A percentile compares a stretch with the other conserved stretches of the same genome.
These are phyloP conservation scores for Dendrobium huoshanense DNA, from an alignment of 106 monocot species.

Conservation along the genomic window DNA sequence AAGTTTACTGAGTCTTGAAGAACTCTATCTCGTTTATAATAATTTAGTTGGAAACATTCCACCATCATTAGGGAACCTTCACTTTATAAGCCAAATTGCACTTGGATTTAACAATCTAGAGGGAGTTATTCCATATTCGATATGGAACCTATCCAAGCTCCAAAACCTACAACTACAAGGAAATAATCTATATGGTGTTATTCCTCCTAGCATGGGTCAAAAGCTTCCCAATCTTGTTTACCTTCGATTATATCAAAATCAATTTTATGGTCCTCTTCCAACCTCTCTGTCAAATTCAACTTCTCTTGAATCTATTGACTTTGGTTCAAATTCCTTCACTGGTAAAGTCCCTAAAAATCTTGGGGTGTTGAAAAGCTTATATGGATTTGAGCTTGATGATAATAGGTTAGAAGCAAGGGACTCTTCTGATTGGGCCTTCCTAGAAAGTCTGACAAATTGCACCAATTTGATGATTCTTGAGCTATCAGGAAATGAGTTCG, in stretches of 20 bases:
- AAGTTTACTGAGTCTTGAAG: neutral
- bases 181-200: constrained; percentile 17
- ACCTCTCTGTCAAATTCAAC: constrained; percentile 11
- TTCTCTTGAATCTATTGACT: constrained; percentile 5
- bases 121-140: constrained; percentile 11
- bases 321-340: constrained; percentile 13
- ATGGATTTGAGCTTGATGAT: neutral
- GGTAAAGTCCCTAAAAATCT: constrained; percentile 29
- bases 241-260: constrained; percentile 19
- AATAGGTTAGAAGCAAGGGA: neutral
- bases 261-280: constrained; percentile 14
- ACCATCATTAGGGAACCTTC: neutral
- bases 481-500: neutral
- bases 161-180: neutral
- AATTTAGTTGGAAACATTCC: constrained; percentile 5
- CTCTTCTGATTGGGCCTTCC: neutral
- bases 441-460: neutral
- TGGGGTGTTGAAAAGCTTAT: constrained; percentile 13
- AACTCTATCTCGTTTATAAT: constrained; percentile 5
- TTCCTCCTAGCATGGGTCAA: constrained; percentile 13
- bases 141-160: constrained; percentile 2
- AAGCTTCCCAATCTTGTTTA: neutral
- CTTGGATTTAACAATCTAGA: constrained; percentile 4
- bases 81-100: neutral
- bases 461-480: neutral